A percentile compares a stretch with the other conserved stretches of the same genome.
Conservation (phyloP, 192 early-diverging fungal species). For the Coemansia biformis region DNA sequence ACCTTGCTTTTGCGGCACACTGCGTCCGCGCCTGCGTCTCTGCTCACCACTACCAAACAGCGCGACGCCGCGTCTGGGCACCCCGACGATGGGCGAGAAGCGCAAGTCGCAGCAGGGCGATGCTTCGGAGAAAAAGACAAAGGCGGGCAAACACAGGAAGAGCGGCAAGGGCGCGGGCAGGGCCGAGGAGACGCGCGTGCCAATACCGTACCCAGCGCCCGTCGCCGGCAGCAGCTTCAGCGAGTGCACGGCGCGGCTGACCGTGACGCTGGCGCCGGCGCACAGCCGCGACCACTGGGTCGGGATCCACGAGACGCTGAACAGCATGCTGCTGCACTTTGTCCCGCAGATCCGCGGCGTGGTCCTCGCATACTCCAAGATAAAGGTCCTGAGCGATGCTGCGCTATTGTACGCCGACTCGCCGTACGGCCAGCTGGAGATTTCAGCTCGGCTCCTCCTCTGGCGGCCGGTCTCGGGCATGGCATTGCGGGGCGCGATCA, state of each 20-base stretch:
- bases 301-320: slow-evolving; percentile 44
- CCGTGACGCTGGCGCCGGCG: slow-evolving; percentile 40
- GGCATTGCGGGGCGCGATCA: slow-evolving; percentile 55
- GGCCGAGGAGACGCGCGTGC: background rate
- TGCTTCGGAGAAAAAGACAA: slow-evolving; percentile 23
- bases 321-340: slow-evolving; percentile 59
- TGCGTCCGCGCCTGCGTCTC: too few species aligned
- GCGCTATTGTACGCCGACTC: slow-evolving; percentile 76
- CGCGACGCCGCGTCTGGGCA: too few species aligned
- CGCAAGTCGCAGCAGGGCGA: slow-evolving; percentile 32
- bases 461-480: slow-evolving; percentile 72
- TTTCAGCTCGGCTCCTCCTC: slow-evolving; percentile 63
- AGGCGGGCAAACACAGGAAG: slow-evolving; percentile 17
- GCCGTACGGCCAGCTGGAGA: slow-evolving; percentile 75
- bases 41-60: too few species aligned
- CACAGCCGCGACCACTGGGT: slow-evolving; percentile 37
- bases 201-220: slow-evolving; percentile 30
- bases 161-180: slow-evolving; percentile 8
- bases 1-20: background rate
- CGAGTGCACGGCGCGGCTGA: slow-evolving; percentile 32
- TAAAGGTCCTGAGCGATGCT: slow-evolving; percentile 53
- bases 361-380: slow-evolving; percentile 71
- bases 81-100: slow-evolving; percentile 35
- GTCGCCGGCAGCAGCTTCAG: slow-evolving; percentile 34
- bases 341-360: slow-evolving; percentile 84